A percentile compares a stretch with the other conserved stretches of the same genome.
phyloP scores from a whole-genome alignment of 805 yeast genomes.

The Cyberlindnera xishuangbannaensis region DNA sequence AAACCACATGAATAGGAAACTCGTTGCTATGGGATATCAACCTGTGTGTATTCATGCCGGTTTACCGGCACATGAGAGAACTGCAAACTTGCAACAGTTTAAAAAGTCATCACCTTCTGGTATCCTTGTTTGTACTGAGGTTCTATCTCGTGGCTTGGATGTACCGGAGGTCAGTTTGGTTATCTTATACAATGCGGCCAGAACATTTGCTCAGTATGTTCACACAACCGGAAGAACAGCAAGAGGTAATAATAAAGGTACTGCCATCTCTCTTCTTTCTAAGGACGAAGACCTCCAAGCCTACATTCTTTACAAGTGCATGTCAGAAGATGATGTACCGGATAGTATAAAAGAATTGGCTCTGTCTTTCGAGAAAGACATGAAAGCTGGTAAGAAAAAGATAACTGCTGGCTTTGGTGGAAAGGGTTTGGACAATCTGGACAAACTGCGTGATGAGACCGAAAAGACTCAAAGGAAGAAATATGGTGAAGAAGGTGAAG shows the following conservation, averaged over 20 bases:
- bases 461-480: slow-evolving; percentile 44
- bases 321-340: slow-evolving; percentile 51
- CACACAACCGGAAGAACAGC: slow-evolving; percentile 97
- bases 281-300: slow-evolving; percentile 64
- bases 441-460: slow-evolving; percentile 49
- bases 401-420: slow-evolving; percentile 87
- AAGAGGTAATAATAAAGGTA: slow-evolving; percentile 71
- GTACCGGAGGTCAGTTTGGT: slow-evolving; percentile 83
- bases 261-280: slow-evolving; percentile 67
- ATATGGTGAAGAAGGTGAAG: slow-evolving; percentile 36
- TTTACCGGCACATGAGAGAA: slow-evolving; percentile 78
- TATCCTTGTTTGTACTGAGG: slow-evolving; percentile 83
- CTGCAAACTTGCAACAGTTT: slow-evolving; percentile 66
- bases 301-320: slow-evolving; percentile 40
- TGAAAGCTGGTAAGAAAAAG: slow-evolving; percentile 61
- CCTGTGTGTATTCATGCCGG: slow-evolving; percentile 87
- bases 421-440: slow-evolving; percentile 77
- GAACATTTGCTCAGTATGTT: slow-evolving; percentile 89
- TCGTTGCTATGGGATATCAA: slow-evolving; percentile 47
- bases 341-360: slow-evolving; percentile 45
- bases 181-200: slow-evolving; percentile 76
- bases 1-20: slow-evolving; percentile 57
- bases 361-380: slow-evolving; percentile 47
- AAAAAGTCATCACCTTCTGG: slow-evolving; percentile 38
- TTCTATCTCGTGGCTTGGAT: slow-evolving; percentile 92